Percentiles rank a stretch among this genome's conserved stretches.
Evolutionary conservation across 2,329 filamentous ascomycete genomes (phyloP).

Genomic region (Xylaria hypoxylon): DNA sequence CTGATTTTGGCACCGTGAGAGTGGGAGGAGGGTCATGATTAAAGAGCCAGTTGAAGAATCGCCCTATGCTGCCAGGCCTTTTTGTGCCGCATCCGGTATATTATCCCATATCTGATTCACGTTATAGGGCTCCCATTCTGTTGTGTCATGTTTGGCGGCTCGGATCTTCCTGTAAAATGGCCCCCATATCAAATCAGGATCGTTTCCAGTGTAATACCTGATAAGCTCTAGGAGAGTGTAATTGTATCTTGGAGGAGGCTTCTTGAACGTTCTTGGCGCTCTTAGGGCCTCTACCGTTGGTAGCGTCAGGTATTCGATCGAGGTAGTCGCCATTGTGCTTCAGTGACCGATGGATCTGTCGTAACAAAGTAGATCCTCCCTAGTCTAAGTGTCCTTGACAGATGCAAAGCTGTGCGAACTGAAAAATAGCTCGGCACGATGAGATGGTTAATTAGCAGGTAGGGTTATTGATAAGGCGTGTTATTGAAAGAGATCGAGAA

Average conservation of each 20-base stretch:
- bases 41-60: conserved; percentile 6
- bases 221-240: conserved; percentile 16
- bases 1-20: background rate
- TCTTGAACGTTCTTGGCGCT: background rate
- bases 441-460: conserved; percentile 14
- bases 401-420: conserved; percentile 11
- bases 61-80: conserved; percentile 20
- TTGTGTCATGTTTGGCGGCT: conserved; percentile 11
- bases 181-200: conserved; percentile 38
- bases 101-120: conserved; percentile 32
- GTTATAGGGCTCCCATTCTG: conserved; percentile 20
- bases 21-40: conserved; percentile 25
- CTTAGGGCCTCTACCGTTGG: conserved; percentile 24
- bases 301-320: conserved; percentile 3
- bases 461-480: conserved; percentile 35
- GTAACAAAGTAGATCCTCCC: conserved; percentile 6
- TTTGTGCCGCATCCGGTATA: conserved; percentile 32
- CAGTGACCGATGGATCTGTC: background rate
- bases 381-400: conserved; percentile 3
- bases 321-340: conserved; percentile 19
- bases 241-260: background rate
- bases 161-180: conserved; percentile 37
- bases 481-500: conserved; percentile 35
- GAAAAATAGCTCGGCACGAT: conserved; percentile 10
- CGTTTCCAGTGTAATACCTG: conserved; percentile 20